Evolutionary conservation across 441 rosid species (phyloP), one percentile per base, ranked within the genome.

Genomic region (Brassica balearica): DNA sequence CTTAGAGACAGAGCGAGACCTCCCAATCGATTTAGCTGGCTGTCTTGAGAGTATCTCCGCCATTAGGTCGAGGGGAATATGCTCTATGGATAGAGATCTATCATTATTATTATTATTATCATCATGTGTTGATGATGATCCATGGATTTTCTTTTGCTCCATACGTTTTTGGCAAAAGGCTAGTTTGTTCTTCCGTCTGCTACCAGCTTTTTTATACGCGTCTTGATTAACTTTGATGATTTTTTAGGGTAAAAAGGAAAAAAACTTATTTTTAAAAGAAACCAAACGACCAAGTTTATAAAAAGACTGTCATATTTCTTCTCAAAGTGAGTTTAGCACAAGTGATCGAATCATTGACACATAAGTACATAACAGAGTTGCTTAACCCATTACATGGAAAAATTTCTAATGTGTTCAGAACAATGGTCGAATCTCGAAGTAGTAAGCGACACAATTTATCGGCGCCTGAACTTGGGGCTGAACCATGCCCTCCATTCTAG

Each of bases 1-100:
- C 71, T 65, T 74, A 34, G 56, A 74, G 55, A 55, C 65, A 14
- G 56, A 55, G 5, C 71, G 71, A 74, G 0, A 53, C 58, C 77
- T 74, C 56, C 11, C 65, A 14, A 55, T 6, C 48, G 36, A 74
- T 74, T 65, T 74, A 0, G 65, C 71, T 5, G 71, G 65, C 29
- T 34, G 65, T 65, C 41, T 65, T 55, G 25, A 34, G 71, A 74
- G 65, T 1, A 74, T 74, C 12, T 65, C 41, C 1, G 1, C 7
- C n/a, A 7, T 3, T 65, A 65, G 9, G 20, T 65, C 41, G 3
- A 0, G 5, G 58, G 71, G 71, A 34, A 74, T 32, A 10, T n/a
- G 4, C 12, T 43, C 10, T 62, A 23, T 23, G 17, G 68, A 9
- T 7, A 43, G 60, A 41, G 68, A 61, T 43, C n/a, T 25, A 36